A percentile compares a stretch with the other conserved stretches of the same genome.
phyloP scores from a whole-genome alignment of 2,329 filamentous ascomycete species.

The Magnaporthiopsis poae region DNA sequence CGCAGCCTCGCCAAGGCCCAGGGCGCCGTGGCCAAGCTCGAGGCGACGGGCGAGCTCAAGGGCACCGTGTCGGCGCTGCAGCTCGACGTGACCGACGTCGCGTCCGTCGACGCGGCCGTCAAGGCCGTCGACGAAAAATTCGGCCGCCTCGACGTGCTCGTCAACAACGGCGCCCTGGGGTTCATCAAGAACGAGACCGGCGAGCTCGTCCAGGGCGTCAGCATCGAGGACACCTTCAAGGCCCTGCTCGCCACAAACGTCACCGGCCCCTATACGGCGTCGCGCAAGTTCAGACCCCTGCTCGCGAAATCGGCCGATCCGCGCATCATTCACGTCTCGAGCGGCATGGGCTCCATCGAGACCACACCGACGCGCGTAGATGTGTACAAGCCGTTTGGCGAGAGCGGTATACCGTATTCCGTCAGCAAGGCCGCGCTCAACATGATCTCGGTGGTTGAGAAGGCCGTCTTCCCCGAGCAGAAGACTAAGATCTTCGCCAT shows the following conservation, averaged over 20 bases:
- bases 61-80: slow-evolving; percentile 24
- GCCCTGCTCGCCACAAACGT: slow-evolving; percentile 24
- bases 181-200: slow-evolving; percentile 3
- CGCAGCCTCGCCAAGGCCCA: slow-evolving; percentile 26
- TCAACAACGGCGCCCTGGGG: slow-evolving; percentile 23
- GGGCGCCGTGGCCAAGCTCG: slow-evolving; percentile 23
- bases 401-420: slow-evolving; percentile 12
- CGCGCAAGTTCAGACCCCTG: slow-evolving; percentile 23
- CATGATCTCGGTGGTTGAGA: slow-evolving; percentile 14
- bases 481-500: slow-evolving; percentile 1
- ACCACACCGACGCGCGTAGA: neutral
- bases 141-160: slow-evolving; percentile 24
- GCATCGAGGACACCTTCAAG: neutral
- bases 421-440: slow-evolving; percentile 21
- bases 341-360: slow-evolving; percentile 1
- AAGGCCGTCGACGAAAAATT: slow-evolving; percentile 18
- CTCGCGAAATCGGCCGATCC: slow-evolving; percentile 20
- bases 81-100: slow-evolving; percentile 33
- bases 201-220: neutral
- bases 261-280: slow-evolving; percentile 19
- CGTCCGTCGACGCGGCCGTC: slow-evolving; percentile 28
- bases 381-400: slow-evolving; percentile 4
- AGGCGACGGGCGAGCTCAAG: slow-evolving; percentile 12
- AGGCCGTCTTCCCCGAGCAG: neutral
- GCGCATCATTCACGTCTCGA: slow-evolving; percentile 18